A percentile compares a stretch with the other conserved stretches of the same genome.
phyloP scores from a whole-genome alignment of 2,329 filamentous ascomycete genomes.

The Fusarium citri region DNA sequence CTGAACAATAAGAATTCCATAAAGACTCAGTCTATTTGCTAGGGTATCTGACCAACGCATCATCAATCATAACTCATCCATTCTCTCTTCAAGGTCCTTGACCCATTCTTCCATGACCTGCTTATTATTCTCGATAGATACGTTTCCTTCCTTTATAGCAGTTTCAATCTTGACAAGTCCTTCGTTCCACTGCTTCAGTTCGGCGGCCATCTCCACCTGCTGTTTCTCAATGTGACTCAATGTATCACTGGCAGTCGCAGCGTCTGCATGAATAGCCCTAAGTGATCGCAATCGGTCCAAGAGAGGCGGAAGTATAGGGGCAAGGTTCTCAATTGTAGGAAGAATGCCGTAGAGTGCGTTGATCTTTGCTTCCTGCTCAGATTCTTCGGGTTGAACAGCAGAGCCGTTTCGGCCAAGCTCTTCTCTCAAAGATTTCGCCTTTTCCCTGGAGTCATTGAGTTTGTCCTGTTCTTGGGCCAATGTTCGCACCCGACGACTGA shows the following conservation, averaged over 20 bases:
- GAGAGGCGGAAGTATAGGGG: slow-evolving; percentile 85
- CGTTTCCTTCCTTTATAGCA: slow-evolving; percentile 76
- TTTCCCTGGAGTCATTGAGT: slow-evolving; percentile 72
- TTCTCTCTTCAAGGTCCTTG: slow-evolving; percentile 82
- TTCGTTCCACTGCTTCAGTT: slow-evolving; percentile 87
- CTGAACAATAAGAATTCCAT: not conserved
- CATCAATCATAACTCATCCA: slow-evolving; percentile 66
- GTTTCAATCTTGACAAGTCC: slow-evolving; percentile 83
- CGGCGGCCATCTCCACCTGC: slow-evolving; percentile 83
- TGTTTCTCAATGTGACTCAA: slow-evolving; percentile 81
- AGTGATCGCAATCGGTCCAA: slow-evolving; percentile 88
- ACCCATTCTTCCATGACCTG: slow-evolving; percentile 91
- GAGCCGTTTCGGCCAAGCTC: slow-evolving; percentile 63
- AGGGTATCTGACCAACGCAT: slow-evolving; percentile 49
- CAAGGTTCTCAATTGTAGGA: slow-evolving; percentile 86
- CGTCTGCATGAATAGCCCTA: slow-evolving; percentile 85
- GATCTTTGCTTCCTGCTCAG: slow-evolving; percentile 85
- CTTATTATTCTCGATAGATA: slow-evolving; percentile 80
- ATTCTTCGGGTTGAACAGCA: slow-evolving; percentile 59
- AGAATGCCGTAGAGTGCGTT: slow-evolving; percentile 91
- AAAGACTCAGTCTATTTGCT: slow-evolving; percentile 30
- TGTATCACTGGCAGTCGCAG: slow-evolving; percentile 82
- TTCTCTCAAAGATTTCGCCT: slow-evolving; percentile 71
- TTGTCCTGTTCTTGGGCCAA: slow-evolving; percentile 78
- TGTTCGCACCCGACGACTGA: slow-evolving; percentile 76